Percentiles rank a stretch among this genome's conserved stretches.
Evolutionary conservation across 441 rosid genomes (phyloP).

Genomic region (Bruguiera hainesii): DNA sequence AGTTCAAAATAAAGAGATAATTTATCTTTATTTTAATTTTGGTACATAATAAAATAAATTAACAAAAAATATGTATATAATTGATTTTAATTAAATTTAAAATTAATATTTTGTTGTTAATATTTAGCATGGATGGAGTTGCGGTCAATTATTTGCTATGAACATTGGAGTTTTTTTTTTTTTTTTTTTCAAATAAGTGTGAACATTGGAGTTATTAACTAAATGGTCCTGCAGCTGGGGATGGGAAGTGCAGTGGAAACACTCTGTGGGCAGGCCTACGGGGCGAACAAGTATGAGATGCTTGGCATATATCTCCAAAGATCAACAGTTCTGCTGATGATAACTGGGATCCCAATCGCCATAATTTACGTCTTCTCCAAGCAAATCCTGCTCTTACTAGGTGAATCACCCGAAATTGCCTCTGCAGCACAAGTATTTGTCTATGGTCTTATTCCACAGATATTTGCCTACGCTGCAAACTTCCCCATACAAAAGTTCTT

Average conservation of each 20-base stretch:
- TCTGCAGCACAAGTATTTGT: slow-evolving; percentile 45
- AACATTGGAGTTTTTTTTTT: background rate
- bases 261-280: slow-evolving; percentile 70
- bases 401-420: slow-evolving; percentile 43
- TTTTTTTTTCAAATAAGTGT: background rate
- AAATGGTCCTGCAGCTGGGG: slow-evolving; percentile 36
- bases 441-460: slow-evolving; percentile 61
- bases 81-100: no score
- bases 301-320: slow-evolving; percentile 59
- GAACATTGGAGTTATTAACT: no score
- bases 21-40: no score
- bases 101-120: no score
- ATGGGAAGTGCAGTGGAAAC: slow-evolving; percentile 84
- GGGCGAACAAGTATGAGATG: slow-evolving; percentile 49
- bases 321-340: slow-evolving; percentile 45
- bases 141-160: background rate
- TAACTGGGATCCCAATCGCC: slow-evolving; percentile 46
- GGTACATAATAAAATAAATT: no score
- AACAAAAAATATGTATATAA: no score
- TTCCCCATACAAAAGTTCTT: slow-evolving; percentile 74
- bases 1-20: no score
- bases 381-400: slow-evolving; percentile 44
- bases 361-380: slow-evolving; percentile 43
- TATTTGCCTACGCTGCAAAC: slow-evolving; percentile 61
- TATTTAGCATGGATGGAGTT: no score